phyloP scores from a whole-genome alignment of 164 flowering plant genomes.

The Santalum album region DNA sequence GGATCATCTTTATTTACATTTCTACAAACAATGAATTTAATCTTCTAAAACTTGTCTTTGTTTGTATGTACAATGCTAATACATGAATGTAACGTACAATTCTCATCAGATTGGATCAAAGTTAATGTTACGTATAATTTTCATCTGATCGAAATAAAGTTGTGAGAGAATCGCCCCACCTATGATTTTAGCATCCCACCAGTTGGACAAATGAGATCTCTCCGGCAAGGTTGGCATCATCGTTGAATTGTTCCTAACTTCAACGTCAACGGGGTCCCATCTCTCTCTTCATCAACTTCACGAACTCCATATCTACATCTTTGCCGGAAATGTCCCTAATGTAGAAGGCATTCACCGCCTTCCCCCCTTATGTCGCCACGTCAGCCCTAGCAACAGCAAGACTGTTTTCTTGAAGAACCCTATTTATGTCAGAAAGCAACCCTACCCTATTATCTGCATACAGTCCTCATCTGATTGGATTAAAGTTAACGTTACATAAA shows the following conservation, averaged over 20 bases:
- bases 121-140: not conserved
- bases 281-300: constrained; percentile 53
- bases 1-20: no score
- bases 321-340: constrained; percentile 55
- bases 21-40: no score
- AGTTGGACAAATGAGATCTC: constrained; percentile 29
- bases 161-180: constrained; percentile 44
- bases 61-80: no score
- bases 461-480: no score
- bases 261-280: constrained; percentile 36
- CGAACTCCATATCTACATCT: constrained; percentile 41
- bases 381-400: constrained; percentile 63
- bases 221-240: constrained; percentile 10
- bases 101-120: no score
- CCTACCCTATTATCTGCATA: constrained; percentile 43
- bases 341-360: constrained; percentile 49
- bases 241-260: constrained; percentile 23
- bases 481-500: not conserved
- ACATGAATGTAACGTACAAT: no score
- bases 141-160: constrained; percentile 25
- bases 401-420: constrained; percentile 61
- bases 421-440: constrained; percentile 56
- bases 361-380: constrained; percentile 52
- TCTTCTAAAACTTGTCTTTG: no score
- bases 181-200: constrained; percentile 37